Conservation (phyloP, 768 basidiomycete species). For the Mycena polygramma region DNA sequence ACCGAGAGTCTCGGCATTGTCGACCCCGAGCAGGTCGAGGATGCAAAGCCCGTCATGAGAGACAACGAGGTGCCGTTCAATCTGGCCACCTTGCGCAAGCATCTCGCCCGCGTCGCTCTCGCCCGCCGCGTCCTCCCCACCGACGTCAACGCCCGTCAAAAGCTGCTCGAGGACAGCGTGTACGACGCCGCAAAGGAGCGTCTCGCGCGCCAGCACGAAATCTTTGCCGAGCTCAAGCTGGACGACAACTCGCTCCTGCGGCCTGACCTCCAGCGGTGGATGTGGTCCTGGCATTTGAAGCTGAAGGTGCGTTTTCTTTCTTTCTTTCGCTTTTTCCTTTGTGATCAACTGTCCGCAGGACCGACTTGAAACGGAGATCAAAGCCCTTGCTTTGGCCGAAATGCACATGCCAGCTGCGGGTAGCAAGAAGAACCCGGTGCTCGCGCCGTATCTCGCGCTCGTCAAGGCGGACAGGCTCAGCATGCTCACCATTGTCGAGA, state of each 20-base stretch:
- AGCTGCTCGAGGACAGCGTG: slow-evolving; percentile 85
- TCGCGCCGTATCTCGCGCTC: slow-evolving; percentile 82
- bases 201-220: slow-evolving; percentile 71
- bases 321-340: neutral
- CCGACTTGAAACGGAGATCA: slow-evolving; percentile 66
- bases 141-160: slow-evolving; percentile 81
- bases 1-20: slow-evolving; percentile 60
- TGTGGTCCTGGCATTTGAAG: slow-evolving; percentile 88
- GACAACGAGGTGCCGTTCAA: slow-evolving; percentile 76
- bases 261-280: slow-evolving; percentile 76
- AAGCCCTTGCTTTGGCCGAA: slow-evolving; percentile 57
- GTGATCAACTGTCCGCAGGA: slow-evolving; percentile 8
- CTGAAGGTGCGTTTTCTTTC: slow-evolving; percentile 50
- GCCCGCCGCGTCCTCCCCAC: slow-evolving; percentile 74
- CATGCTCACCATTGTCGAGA: slow-evolving; percentile 88
- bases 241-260: slow-evolving; percentile 58
- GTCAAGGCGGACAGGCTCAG: slow-evolving; percentile 85
- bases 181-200: slow-evolving; percentile 86
- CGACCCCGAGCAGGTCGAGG: slow-evolving; percentile 67
- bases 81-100: slow-evolving; percentile 75
- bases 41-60: slow-evolving; percentile 68
- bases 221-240: slow-evolving; percentile 71
- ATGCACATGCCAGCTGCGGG: slow-evolving; percentile 12
- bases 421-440: slow-evolving; percentile 26
- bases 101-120: slow-evolving; percentile 73